Percentiles rank a stretch among this genome's conserved stretches.
These are phyloP conservation scores for Capsicum baccatum DNA, from an alignment of 257 asterid genomes.

Conservation along the genomic window DNA sequence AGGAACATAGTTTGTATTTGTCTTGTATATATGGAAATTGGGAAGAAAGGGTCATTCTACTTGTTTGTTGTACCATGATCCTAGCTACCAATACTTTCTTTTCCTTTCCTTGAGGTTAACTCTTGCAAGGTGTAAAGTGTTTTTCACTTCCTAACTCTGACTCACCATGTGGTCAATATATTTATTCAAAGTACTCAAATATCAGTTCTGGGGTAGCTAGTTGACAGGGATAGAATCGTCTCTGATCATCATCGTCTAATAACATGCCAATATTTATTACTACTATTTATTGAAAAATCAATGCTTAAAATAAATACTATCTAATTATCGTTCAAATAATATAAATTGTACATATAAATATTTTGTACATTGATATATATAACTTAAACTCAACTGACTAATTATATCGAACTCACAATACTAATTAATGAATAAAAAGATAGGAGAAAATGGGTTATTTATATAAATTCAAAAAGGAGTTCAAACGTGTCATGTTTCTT, in stretches of 20 bases:
- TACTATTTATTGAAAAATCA: too few relatives aligned
- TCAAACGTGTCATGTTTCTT: background rate
- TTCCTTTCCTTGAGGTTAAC: background rate
- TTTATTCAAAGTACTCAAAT: background rate
- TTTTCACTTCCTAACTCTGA: background rate
- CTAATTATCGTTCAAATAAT: too few relatives aligned
- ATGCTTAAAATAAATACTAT: too few relatives aligned
- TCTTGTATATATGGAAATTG: background rate
- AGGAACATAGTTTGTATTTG: background rate
- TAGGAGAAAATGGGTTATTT: background rate
- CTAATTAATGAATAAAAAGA: too few relatives aligned
- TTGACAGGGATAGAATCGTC: background rate
- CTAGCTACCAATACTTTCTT: background rate
- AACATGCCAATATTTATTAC: too few relatives aligned
- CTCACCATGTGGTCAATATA: background rate
- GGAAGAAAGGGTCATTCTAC: background rate
- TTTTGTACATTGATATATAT: too few relatives aligned
- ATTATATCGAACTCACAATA: background rate
- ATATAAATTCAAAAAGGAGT: background rate
- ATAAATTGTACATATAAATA: too few relatives aligned
- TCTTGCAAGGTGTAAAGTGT: background rate
- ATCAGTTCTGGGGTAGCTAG: background rate
- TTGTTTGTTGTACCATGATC: background rate
- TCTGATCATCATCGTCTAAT: background rate
- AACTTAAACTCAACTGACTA: too few relatives aligned